phyloP scores from a whole-genome alignment of 2,329 filamentous ascomycete species.

The Arthroderma sp. region DNA sequence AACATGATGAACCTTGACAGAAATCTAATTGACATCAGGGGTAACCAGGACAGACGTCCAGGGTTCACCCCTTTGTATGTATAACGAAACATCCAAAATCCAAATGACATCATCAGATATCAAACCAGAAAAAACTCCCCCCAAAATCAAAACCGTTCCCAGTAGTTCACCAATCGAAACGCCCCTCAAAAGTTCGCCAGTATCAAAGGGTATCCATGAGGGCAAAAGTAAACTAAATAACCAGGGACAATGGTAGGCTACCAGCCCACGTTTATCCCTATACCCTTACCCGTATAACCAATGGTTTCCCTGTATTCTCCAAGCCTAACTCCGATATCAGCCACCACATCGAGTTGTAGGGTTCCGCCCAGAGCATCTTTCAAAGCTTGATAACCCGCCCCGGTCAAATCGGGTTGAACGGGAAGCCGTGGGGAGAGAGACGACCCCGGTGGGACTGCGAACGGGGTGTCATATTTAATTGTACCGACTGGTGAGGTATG shows the following conservation, averaged over 20 bases:
- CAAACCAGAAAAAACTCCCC: neutral
- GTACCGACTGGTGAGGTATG: slow-evolving; percentile 63
- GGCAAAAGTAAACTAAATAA: neutral
- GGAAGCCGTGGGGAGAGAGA: slow-evolving; percentile 65
- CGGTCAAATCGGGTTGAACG: slow-evolving; percentile 64
- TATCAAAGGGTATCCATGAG: neutral
- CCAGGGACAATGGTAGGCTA: slow-evolving; percentile 10
- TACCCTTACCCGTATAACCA: slow-evolving; percentile 57
- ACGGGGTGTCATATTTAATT: slow-evolving; percentile 62
- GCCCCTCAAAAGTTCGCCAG: neutral
- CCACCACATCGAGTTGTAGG: slow-evolving; percentile 66
- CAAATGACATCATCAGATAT: neutral
- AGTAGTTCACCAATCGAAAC: neutral
- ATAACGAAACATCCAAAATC: neutral
- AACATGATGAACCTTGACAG: neutral
- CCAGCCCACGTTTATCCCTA: slow-evolving; percentile 50
- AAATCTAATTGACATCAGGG: neutral
- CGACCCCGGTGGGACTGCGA: slow-evolving; percentile 63
- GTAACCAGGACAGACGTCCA: neutral
- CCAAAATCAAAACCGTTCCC: neutral
- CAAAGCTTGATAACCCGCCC: slow-evolving; percentile 72
- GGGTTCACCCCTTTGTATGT: neutral
- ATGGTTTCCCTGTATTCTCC: slow-evolving; percentile 63
- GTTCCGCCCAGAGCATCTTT: slow-evolving; percentile 66
- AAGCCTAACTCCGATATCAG: slow-evolving; percentile 61